Evolutionary conservation across 1,284 basidiomycete genomes (phyloP), one percentile per base, ranked within the genome.

Genomic region (Leucoagaricus sp.): DNA sequence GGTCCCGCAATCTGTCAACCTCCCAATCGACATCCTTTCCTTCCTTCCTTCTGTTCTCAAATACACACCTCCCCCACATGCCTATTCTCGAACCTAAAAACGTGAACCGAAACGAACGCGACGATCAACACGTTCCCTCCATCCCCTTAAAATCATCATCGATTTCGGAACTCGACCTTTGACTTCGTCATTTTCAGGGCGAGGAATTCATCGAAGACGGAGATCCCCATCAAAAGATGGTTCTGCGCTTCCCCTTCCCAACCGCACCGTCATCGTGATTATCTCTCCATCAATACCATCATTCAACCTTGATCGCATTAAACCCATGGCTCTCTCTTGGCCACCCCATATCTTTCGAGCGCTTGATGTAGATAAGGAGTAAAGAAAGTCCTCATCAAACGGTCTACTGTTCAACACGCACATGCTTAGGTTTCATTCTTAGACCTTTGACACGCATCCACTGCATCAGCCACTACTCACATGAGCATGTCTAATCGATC

Each of bases 201-300:
- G 78, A 80, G 36, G 80, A 85, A 67, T 91, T 90, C 71, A 86
- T 91, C 68, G 89, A 91, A 70, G 89, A 91, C 58, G 89, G 89
- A 42, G 87, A 80, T 63, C 88, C 86, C 57, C 89, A 91, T 79
- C 88, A 90, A 68, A 84, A 82, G 70, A 89, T 91, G 89, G 78
- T 85, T 60, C 70, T 78, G 60, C 75, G 12, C 28, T 44, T 45
- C 17, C 36, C 40, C 44, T 41, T 40, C 40, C 38, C 38, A 31
- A 23, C 17, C 21, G n/a, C n/a, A n/a, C n/a, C n/a, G n/a, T n/a
- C n/a, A n/a, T n/a, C 28, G n/a, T 33, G 6, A 21, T 23, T 15
- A 21, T 25, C 13, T 25, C 12, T 26, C 23, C 34, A n/a, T 26
- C 19, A 26, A 40, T 19, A 41, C n/a, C 41, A 25, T 25, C 29